phyloP scores from a whole-genome alignment of 352 stramenopile species.

The Hyaloperonospora arabidopsidis region DNA sequence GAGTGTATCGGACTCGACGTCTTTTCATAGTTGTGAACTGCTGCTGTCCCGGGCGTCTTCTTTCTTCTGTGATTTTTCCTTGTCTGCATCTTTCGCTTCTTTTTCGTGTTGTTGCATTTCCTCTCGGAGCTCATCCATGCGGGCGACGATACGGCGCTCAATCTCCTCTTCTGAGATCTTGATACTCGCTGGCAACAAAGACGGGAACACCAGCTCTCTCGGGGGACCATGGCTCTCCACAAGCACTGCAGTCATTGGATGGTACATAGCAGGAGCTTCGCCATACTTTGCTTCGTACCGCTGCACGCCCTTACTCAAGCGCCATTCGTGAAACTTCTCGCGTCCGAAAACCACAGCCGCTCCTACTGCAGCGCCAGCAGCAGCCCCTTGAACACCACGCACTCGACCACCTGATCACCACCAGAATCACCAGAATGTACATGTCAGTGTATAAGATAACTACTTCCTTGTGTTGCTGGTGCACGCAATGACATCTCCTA shows the following conservation, averaged over 20 bases:
- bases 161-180: constrained; percentile 75
- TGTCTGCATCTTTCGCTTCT: constrained; percentile 5
- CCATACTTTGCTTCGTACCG: constrained; percentile 80
- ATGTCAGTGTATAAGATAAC: not conserved
- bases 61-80: constrained; percentile 3
- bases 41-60: not conserved
- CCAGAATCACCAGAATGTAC: not conserved
- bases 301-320: constrained; percentile 59
- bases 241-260: constrained; percentile 50
- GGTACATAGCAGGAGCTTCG: constrained; percentile 46
- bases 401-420: constrained; percentile 47
- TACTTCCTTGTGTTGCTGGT: not conserved
- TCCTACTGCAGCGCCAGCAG: constrained; percentile 49
- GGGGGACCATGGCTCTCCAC: constrained; percentile 57
- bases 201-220: constrained; percentile 54
- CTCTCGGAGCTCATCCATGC: constrained; percentile 56
- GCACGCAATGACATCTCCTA: not conserved
- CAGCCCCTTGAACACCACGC: constrained; percentile 58
- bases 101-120: constrained; percentile 27
- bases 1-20: no score
- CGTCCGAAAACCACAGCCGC: constrained; percentile 53
- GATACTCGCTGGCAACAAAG: constrained; percentile 54
- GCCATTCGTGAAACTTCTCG: constrained; percentile 73
- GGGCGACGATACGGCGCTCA: constrained; percentile 63
- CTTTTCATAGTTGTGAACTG: no score